These are phyloP conservation scores for Thuja plicata DNA, from an alignment of 83 land plant species.

Conservation along the genomic window DNA sequence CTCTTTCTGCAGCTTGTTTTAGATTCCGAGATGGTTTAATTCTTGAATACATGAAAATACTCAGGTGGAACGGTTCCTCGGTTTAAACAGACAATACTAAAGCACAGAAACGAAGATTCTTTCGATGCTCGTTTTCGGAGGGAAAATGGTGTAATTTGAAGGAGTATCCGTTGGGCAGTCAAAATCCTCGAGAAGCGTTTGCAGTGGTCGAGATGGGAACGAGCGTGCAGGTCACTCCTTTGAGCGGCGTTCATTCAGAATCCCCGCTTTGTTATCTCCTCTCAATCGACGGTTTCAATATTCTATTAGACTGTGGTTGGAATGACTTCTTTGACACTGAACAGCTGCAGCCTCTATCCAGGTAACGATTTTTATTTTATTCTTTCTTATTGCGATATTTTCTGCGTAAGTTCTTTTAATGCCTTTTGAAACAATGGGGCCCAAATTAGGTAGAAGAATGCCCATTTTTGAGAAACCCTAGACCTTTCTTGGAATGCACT, in stretches of 20 bases:
- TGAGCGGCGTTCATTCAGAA: conserved; percentile 90
- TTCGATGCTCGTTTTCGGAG: neutral
- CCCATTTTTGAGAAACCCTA: neutral
- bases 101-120: neutral
- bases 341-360: conserved; percentile 81
- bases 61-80: neutral
- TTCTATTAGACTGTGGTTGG: conserved; percentile 98
- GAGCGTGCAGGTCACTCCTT: conserved; percentile 89
- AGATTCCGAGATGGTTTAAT: neutral
- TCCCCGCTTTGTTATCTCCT: conserved; percentile 86
- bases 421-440: neutral
- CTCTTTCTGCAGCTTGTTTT: no score
- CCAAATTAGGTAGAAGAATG: neutral
- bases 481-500: neutral
- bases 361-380: conserved; percentile 29
- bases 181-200: neutral
- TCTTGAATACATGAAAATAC: neutral
- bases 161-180: neutral
- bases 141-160: neutral
- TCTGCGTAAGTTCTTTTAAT: neutral
- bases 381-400: neutral
- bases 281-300: conserved; percentile 86
- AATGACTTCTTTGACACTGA: conserved; percentile 82
- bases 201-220: conserved; percentile 69
- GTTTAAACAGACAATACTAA: neutral